Base-by-base conservation (phyloP, 1,284 basidiomycete species). In the Fistulina hepatica region DNA sequence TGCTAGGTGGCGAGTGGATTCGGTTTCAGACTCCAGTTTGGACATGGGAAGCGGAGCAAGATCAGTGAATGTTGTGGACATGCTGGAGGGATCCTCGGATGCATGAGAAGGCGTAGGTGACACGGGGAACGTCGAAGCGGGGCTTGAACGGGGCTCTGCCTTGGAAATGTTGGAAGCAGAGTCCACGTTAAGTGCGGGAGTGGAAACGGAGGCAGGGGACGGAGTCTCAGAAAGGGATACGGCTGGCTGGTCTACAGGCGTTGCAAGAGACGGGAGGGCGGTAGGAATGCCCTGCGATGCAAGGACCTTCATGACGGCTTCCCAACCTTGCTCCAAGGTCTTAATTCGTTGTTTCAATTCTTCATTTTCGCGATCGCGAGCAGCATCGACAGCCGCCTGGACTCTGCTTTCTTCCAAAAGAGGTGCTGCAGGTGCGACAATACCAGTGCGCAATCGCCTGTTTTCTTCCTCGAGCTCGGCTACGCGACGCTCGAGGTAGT, bases 1-100 rank as follows among this genome's bases (percentile, higher is more conserved):
- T 88, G 83, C 83, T 80, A 81, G 78, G 77, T 88, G 84, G 83
- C 83, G 75, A 88, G 83, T 81, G 75, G 80, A 63, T 56, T 77
- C 68, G 56, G 58, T 58, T 55, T 58, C 44, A 21, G 52, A 42
- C n/a, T 50, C 57, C 51, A 40, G 53, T 50, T 42, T 48, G 41
- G 24, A 52, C 53, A 54, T 46, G 42, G 53, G 40, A 23, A 32
- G 33, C 45, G 41, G 41, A 44, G 47, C 40, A 46, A 49, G 57
- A 50, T 58, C 47, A 38, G 55, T 50, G 41, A 61, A 49, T 20
- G 48, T n/a, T n/a, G n/a, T 55, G 24, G 63, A 56, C 43, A 51
- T 49, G 33, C 59, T 68, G 40, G 65, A 53, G 39, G 64, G 57
- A 28, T 61, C 57, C 46, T 45, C 45, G 41, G 56, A 65, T 41